Evolutionary conservation across 257 asterid genomes (phyloP).

Genomic region (Solanum chmielewskii): DNA sequence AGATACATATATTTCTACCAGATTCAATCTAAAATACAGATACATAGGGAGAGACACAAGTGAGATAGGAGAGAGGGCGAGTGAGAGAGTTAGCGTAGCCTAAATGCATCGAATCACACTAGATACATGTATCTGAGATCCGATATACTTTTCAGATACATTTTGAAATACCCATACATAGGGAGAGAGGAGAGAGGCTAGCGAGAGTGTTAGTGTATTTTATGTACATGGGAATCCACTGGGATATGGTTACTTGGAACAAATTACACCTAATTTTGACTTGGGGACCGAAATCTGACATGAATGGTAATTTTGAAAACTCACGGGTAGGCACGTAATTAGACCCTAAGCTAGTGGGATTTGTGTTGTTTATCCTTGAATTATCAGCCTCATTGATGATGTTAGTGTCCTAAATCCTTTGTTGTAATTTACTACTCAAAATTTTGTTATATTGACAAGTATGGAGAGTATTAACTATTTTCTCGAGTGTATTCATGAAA

Average conservation of each 20-base stretch:
- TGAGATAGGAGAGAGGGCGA: neutral
- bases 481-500: neutral
- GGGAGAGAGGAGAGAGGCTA: neutral
- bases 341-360: neutral
- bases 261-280: neutral
- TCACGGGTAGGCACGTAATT: neutral
- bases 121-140: neutral
- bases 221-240: neutral
- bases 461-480: neutral
- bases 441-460: neutral
- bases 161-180: neutral
- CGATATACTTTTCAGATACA: neutral
- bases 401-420: neutral
- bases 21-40: neutral
- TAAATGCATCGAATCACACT: neutral
- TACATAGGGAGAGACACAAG: neutral
- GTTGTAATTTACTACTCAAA: neutral
- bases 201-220: neutral
- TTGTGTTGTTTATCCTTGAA: neutral
- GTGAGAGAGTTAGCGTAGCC: neutral
- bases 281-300: neutral
- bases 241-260: neutral
- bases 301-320: neutral
- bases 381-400: neutral
- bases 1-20: neutral